Base-by-base conservation (phyloP, 1,284 basidiomycete species). In the Leccinum pallidistipes region DNA sequence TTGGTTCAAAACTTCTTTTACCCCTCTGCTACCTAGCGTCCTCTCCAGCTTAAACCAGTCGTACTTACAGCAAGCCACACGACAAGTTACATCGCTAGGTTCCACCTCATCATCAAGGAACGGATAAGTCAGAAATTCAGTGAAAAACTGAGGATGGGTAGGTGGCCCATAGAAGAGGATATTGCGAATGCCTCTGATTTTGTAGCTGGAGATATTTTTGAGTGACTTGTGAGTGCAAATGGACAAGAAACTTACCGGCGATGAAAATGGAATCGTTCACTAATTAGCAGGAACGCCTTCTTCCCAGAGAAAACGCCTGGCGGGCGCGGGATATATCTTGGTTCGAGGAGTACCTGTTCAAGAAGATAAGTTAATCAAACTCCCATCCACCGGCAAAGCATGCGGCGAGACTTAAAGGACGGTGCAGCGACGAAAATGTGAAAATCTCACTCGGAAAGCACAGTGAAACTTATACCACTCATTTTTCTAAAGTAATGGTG, bases 191-290 rank as follows among this genome's bases (percentile, higher is more conserved):
- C 97, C 97, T 66, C 96, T 82, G 54, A 98, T 84, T 67, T 92
- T 93, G 78, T 97, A 97, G 58, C 93, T 93, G 69, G 29, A 62
- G 34, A 24, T 24, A 2, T 27, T 54, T 12, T 12, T 40, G 2
- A 36, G 51, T 58, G 56, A 64, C 47, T 59, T 4, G 2, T 10
- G 55, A 62, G 56, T 55, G 24, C 27, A 59, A 53, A 43, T 11
- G 34, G n/a, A 36, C 18, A 18, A 32, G 11, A 47, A 50, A 68
- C 78, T 51, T 66, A 91, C 86, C 95, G 84, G 64, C 94, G 86
- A 83, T 96, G 99, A 75, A 99, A 99, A 77, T 99, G 95, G 80
- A 98, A 98, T 21, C 97, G 87, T 74, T 99, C 97, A 63, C 94
- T 98, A 67, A 98, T 82, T 64, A 99, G 80, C 24, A 99, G 76